phyloP scores from a whole-genome alignment of 2,329 filamentous ascomycete species.

The Aspergillus sp. region DNA sequence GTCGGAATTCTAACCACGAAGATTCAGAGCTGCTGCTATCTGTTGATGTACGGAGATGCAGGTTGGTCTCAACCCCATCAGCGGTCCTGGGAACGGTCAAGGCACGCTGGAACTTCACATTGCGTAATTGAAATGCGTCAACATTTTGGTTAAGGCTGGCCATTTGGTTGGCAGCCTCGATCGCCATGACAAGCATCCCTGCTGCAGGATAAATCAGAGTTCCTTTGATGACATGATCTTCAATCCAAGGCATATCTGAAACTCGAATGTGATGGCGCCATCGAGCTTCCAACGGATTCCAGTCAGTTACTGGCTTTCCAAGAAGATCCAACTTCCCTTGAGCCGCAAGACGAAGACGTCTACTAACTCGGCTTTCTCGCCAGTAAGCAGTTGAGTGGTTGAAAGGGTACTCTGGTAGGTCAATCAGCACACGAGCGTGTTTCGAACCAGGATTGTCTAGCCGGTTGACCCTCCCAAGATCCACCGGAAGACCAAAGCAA shows the following conservation, averaged over 20 bases:
- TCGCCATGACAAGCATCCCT: not conserved
- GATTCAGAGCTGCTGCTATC: not conserved
- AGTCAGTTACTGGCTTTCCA: not conserved
- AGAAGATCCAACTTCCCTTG: not conserved
- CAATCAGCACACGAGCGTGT: not conserved
- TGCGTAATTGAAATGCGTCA: not conserved
- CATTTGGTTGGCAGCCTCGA: not conserved
- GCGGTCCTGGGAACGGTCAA: not conserved
- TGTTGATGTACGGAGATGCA: not conserved
- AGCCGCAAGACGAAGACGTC: not conserved
- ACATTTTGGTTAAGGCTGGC: not conserved
- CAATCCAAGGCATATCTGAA: not conserved
- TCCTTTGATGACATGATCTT: not conserved
- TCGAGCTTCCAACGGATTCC: not conserved
- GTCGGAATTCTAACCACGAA: not conserved
- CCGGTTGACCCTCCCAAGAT: not conserved
- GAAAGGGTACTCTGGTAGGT: constrained; percentile 1
- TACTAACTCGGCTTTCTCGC: not conserved
- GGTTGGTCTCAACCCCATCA: not conserved
- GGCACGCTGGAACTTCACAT: not conserved
- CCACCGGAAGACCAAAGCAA: not conserved
- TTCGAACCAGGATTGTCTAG: not conserved
- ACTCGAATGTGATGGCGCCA: not conserved
- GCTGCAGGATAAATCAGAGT: not conserved
- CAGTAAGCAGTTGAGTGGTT: not conserved